Conservation (phyloP, 129 eudicot genomes). For the Flaveria ramosissima region DNA sequence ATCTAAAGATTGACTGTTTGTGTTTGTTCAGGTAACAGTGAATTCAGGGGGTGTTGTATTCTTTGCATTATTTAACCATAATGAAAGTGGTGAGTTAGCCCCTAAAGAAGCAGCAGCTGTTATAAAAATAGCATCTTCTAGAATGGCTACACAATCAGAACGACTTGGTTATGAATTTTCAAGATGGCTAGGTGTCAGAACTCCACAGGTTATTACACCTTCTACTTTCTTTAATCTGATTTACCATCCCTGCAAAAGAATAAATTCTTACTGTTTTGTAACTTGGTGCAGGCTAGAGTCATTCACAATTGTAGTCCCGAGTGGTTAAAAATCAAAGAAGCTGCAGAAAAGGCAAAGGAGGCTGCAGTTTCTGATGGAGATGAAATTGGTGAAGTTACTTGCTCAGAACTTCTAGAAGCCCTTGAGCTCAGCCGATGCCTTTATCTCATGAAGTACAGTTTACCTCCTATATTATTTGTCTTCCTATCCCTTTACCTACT, state of each 20-base stretch:
- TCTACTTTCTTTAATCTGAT: slow-evolving; percentile 32
- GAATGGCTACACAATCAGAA: slow-evolving; percentile 99
- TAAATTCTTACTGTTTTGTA: slow-evolving; percentile 2
- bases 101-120: slow-evolving; percentile 95
- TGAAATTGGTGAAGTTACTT: slow-evolving; percentile 92
- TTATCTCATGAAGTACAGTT: slow-evolving; percentile 70
- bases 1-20: slow-evolving; percentile 7
- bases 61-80: slow-evolving; percentile 85
- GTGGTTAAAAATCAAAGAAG: slow-evolving; percentile 92
- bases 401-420: slow-evolving; percentile 98
- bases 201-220: slow-evolving; percentile 74
- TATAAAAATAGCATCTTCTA: slow-evolving; percentile 86
- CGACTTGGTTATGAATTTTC: slow-evolving; percentile 97
- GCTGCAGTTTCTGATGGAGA: slow-evolving; percentile 72
- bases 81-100: slow-evolving; percentile 54
- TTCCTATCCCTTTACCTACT: not conserved
- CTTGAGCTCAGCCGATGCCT: slow-evolving; percentile 97
- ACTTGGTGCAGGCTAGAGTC: slow-evolving; percentile 81
- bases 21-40: slow-evolving; percentile 74
- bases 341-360: slow-evolving; percentile 90
- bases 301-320: slow-evolving; percentile 79
- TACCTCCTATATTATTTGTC: slow-evolving; percentile 2
- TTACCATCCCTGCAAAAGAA: slow-evolving; percentile 21
- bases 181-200: slow-evolving; percentile 94
- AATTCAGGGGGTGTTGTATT: slow-evolving; percentile 99